Conservation (phyloP, 1,139 yeast species). For the Sugiyamaella castrensis region DNA sequence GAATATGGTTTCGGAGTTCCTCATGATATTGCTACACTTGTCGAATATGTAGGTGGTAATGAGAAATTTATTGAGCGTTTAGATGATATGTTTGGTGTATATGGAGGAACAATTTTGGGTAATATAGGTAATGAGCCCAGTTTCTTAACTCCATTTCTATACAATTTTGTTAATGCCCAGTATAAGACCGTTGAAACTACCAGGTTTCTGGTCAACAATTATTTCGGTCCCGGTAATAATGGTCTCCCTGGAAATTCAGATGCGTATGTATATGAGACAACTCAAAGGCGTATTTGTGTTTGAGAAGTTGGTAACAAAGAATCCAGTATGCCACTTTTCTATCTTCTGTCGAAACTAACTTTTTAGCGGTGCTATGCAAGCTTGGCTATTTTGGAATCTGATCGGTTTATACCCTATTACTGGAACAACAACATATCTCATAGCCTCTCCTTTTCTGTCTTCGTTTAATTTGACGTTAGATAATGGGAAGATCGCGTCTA, state of each 20-base stretch:
- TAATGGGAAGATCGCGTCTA: conserved; percentile 33
- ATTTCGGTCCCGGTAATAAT: conserved; percentile 33
- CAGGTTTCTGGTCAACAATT: conserved; percentile 31
- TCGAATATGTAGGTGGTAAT: conserved; percentile 35
- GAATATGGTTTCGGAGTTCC: conserved; percentile 41
- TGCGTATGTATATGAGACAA: conserved; percentile 22
- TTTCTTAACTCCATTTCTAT: conserved; percentile 15
- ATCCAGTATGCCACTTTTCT: too few species aligned
- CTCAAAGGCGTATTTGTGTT: too few species aligned
- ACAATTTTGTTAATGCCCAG: conserved; percentile 15
- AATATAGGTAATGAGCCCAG: conserved; percentile 17
- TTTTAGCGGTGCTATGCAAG: conserved; percentile 41
- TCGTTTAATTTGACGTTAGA: conserved; percentile 33
- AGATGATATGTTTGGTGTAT: conserved; percentile 40
- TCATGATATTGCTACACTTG: conserved; percentile 38
- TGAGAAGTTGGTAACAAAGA: too few species aligned
- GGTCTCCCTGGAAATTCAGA: conserved; percentile 45
- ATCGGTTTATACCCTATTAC: conserved; percentile 43
- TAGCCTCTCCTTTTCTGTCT: conserved; percentile 40
- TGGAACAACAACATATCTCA: conserved; percentile 41
- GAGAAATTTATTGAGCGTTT: conserved; percentile 36
- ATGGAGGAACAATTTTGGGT: conserved; percentile 15
- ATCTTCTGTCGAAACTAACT: not conserved
- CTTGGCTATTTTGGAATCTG: conserved; percentile 41
- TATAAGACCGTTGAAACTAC: conserved; percentile 15